Evolutionary conservation across 306 rosid species (phyloP).

Genomic region (Erythrophleum fordii): DNA sequence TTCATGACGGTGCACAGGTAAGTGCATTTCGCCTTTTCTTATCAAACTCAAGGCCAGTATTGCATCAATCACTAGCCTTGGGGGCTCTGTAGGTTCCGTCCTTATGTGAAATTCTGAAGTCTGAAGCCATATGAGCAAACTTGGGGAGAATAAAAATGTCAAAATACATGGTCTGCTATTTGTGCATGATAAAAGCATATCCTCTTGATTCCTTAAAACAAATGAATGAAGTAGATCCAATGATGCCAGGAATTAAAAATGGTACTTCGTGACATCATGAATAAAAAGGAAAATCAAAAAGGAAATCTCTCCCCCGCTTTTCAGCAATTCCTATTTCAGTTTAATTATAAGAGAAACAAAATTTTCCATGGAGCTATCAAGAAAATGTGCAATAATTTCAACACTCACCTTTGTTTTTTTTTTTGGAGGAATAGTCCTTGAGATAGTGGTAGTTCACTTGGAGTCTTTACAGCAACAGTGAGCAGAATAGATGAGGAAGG

Average conservation of each 20-base stretch:
- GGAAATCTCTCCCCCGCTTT: not conserved
- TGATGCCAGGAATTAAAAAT: not conserved
- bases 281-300: not conserved
- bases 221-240: not conserved
- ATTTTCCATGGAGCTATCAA: not conserved
- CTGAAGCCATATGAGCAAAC: not conserved
- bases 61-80: not conserved
- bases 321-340: not conserved
- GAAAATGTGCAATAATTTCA: not conserved
- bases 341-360: not conserved
- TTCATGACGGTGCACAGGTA: conserved; percentile 18
- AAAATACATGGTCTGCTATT: not conserved
- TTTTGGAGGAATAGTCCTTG: not conserved
- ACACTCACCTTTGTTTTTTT: not conserved
- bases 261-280: not conserved
- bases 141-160: not conserved
- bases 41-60: not conserved
- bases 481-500: not conserved
- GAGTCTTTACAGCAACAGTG: not conserved
- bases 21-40: not conserved
- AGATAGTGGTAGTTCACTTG: not conserved
- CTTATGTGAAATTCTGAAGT: too few relatives aligned
- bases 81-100: not conserved
- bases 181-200: not conserved
- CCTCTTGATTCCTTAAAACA: not conserved